Evolutionary conservation across 306 rosid genomes (phyloP).

Genomic region (Quercus glauca): DNA sequence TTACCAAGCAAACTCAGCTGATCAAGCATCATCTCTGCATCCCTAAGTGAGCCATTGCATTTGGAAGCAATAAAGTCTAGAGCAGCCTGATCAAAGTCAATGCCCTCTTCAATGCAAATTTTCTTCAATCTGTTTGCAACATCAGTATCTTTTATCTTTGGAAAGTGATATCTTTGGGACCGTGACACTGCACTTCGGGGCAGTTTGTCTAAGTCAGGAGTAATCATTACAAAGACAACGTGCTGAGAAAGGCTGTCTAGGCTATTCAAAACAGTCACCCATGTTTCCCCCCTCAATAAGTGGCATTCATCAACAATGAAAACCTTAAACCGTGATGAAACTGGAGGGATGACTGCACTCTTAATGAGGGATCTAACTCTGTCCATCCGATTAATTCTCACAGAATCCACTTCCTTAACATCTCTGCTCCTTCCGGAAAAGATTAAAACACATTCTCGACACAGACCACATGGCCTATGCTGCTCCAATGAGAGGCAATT

Average conservation of each 20-base stretch:
- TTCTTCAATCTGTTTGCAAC: slow-evolving; percentile 51
- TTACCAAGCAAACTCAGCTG: slow-evolving; percentile 82
- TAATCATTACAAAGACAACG: slow-evolving; percentile 72
- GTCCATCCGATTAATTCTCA: slow-evolving; percentile 57
- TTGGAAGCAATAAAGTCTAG: slow-evolving; percentile 66
- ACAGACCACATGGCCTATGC: slow-evolving; percentile 69
- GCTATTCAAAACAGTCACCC: slow-evolving; percentile 63
- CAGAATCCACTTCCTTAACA: slow-evolving; percentile 71
- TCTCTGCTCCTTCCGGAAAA: slow-evolving; percentile 77
- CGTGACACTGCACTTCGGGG: slow-evolving; percentile 65
- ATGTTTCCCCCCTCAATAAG: slow-evolving; percentile 53
- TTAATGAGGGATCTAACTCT: slow-evolving; percentile 65
- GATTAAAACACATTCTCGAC: slow-evolving; percentile 60
- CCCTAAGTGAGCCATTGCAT: slow-evolving; percentile 81
- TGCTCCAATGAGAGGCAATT: slow-evolving; percentile 62
- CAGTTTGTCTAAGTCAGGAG: slow-evolving; percentile 69
- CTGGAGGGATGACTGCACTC: slow-evolving; percentile 54
- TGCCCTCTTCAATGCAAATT: slow-evolving; percentile 62
- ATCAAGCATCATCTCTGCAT: slow-evolving; percentile 92
- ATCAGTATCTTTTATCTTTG: slow-evolving; percentile 65
- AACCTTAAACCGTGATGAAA: slow-evolving; percentile 67
- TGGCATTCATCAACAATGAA: slow-evolving; percentile 90
- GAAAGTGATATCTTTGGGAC: slow-evolving; percentile 73
- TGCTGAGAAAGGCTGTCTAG: slow-evolving; percentile 57
- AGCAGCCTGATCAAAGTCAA: slow-evolving; percentile 67